Conservation (phyloP, 1,139 yeast species). For the Blastobotrys elegans region DNA sequence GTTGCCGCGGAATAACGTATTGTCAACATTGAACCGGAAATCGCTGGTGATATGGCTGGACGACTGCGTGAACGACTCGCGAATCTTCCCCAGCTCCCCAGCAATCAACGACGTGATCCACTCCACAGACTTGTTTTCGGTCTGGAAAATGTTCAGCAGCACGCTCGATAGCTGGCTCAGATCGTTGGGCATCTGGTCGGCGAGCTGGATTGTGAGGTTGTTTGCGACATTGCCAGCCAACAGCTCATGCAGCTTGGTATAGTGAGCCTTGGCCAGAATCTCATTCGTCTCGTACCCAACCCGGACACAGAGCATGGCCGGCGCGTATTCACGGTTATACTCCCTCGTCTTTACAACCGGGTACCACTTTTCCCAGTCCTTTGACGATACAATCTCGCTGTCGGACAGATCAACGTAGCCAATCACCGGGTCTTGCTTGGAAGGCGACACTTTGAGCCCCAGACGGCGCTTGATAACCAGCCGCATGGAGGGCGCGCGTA, state of each 20-base stretch:
- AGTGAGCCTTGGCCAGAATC: slow-evolving; percentile 55
- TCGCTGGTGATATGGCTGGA: slow-evolving; percentile 15
- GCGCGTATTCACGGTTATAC: neutral
- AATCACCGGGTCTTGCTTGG: slow-evolving; percentile 36
- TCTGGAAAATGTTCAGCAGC: slow-evolving; percentile 26
- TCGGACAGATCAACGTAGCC: slow-evolving; percentile 22
- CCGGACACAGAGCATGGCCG: slow-evolving; percentile 42
- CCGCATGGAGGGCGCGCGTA: slow-evolving; percentile 22
- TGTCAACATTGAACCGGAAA: slow-evolving; percentile 36
- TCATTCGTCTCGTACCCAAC: slow-evolving; percentile 52
- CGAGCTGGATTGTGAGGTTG: slow-evolving; percentile 22
- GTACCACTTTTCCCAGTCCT: slow-evolving; percentile 24
- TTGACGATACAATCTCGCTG: slow-evolving; percentile 14
- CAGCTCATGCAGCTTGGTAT: slow-evolving; percentile 48
- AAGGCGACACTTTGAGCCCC: slow-evolving; percentile 20
- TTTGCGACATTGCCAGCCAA: slow-evolving; percentile 20
- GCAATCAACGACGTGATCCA: slow-evolving; percentile 71
- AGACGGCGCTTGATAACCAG: slow-evolving; percentile 23
- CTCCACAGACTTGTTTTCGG: slow-evolving; percentile 47
- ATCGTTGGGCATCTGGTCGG: slow-evolving; percentile 42
- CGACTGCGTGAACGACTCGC: slow-evolving; percentile 13
- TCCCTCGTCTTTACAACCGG: slow-evolving; percentile 17
- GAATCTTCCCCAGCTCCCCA: slow-evolving; percentile 40
- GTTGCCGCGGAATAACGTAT: slow-evolving; percentile 80
- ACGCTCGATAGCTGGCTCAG: slow-evolving; percentile 37